phyloP scores from a whole-genome alignment of 345 rosid species.

The Eucalyptus melliodora region DNA sequence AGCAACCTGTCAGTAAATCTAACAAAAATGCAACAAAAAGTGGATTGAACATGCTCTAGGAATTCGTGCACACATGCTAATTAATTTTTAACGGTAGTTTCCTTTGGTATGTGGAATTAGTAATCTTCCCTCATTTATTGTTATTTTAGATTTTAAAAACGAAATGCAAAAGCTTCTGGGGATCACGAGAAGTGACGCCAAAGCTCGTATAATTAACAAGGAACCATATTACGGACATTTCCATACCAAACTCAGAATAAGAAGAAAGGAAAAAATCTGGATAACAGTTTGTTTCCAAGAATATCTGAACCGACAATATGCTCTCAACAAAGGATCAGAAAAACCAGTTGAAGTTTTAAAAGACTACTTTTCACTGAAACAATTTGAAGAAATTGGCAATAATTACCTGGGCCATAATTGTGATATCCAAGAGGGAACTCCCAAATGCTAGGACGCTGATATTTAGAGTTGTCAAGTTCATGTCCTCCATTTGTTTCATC shows the following conservation, averaged over 20 bases:
- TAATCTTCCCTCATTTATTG: neutral
- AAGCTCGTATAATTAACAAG: neutral
- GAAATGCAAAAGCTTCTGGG: neutral
- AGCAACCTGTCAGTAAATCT: neutral
- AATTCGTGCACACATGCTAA: neutral
- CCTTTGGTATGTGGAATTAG: neutral
- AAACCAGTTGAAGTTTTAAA: neutral
- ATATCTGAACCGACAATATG: neutral
- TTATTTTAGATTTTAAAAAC: neutral
- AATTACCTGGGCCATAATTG: slow-evolving; percentile 50
- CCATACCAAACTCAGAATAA: neutral
- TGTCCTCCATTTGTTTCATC: slow-evolving; percentile 32
- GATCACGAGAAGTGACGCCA: neutral
- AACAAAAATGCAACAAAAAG: neutral
- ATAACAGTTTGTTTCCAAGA: neutral
- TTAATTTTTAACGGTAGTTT: neutral
- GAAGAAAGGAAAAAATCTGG: neutral
- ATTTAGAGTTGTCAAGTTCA: slow-evolving; percentile 34
- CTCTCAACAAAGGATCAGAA: neutral
- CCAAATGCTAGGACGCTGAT: slow-evolving; percentile 57
- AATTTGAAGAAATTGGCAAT: neutral
- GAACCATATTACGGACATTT: neutral
- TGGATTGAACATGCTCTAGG: neutral
- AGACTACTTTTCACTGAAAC: neutral
- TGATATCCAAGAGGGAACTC: slow-evolving; percentile 43